Percentiles rank a stretch among this genome's conserved stretches.
phyloP scores from a whole-genome alignment of 2,329 filamentous ascomycete species.

The Onygenales sp. region DNA sequence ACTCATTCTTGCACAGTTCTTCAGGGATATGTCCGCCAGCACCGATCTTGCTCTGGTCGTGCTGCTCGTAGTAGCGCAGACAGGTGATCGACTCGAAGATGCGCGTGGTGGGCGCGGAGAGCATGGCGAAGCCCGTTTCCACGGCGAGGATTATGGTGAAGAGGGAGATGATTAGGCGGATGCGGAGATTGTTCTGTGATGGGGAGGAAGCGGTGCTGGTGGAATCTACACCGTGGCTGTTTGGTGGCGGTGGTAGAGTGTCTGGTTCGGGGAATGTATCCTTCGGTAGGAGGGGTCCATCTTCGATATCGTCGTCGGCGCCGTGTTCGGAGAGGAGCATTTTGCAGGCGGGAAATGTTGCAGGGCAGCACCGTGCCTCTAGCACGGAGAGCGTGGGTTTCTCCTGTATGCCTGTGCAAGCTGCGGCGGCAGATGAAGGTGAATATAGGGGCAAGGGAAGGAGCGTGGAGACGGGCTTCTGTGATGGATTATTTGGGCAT shows the following conservation, averaged over 20 bases:
- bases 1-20: conserved; percentile 37
- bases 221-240: background rate
- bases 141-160: conserved; percentile 34
- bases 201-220: conserved; percentile 7
- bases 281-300: conserved; percentile 21
- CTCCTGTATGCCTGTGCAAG: too few species aligned
- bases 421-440: too few species aligned
- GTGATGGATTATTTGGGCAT: too few species aligned
- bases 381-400: too few species aligned
- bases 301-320: conserved; percentile 17
- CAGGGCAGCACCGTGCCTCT: background rate
- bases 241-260: background rate
- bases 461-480: too few species aligned
- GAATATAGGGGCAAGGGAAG: too few species aligned
- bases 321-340: background rate
- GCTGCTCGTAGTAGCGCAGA: conserved; percentile 30
- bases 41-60: conserved; percentile 34
- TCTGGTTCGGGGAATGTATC: background rate
- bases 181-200: conserved; percentile 18
- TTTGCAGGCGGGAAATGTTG: background rate
- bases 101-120: conserved; percentile 36
- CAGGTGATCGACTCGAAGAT: conserved; percentile 43
- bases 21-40: conserved; percentile 34
- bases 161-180: conserved; percentile 31
- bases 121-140: conserved; percentile 37